phyloP scores from a whole-genome alignment of 192 early-diverging fungal genomes.

The Backusella westeae region DNA sequence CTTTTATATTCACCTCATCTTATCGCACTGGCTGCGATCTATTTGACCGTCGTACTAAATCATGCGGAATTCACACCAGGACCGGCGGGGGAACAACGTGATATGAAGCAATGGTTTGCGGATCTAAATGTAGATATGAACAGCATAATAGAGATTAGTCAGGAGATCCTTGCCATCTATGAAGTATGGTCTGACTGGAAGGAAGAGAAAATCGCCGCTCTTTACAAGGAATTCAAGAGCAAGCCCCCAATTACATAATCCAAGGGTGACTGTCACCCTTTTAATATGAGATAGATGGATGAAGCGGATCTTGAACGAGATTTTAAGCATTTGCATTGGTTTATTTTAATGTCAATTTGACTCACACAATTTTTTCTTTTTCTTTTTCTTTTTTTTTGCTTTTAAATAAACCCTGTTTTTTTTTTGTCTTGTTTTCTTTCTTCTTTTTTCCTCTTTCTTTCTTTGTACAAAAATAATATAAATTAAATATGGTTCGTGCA shows the following conservation, averaged over 20 bases:
- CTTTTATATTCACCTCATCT: conserved; percentile 89
- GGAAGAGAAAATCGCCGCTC: conserved; percentile 53
- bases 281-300: background rate
- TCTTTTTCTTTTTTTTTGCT: background rate
- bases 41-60: conserved; percentile 62
- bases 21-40: conserved; percentile 81
- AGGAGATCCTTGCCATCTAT: conserved; percentile 73
- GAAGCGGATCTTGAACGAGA: background rate
- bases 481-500: conserved; percentile 7
- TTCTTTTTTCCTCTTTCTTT: conserved; percentile 6
- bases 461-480: conserved; percentile 1
- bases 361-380: background rate
- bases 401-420: background rate
- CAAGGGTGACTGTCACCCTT: background rate
- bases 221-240: conserved; percentile 42
- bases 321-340: background rate
- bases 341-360: conserved; percentile 7
- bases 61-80: conserved; percentile 40
- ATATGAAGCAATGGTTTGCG: conserved; percentile 80
- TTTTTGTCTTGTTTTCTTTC: background rate
- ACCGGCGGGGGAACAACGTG: conserved; percentile 43
- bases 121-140: conserved; percentile 79
- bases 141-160: conserved; percentile 71
- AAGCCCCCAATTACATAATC: background rate
- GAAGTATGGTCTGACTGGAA: conserved; percentile 63